These are phyloP conservation scores for Apophysomyces variabilis DNA, from an alignment of 371 early-diverging fungal genomes.

Conservation along the genomic window DNA sequence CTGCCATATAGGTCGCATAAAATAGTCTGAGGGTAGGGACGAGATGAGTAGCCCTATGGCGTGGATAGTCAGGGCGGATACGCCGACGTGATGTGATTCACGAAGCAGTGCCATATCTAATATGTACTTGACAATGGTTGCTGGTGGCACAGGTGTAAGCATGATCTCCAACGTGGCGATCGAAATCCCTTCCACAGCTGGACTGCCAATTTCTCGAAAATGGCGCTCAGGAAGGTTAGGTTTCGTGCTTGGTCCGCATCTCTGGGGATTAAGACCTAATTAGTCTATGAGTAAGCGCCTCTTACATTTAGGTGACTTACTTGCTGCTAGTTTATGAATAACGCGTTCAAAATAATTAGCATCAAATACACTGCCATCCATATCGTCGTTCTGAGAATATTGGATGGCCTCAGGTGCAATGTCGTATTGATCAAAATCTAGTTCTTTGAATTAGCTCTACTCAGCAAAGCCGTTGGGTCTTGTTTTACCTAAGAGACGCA, in stretches of 20 bases:
- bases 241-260: constrained; percentile 58
- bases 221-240: constrained; percentile 73
- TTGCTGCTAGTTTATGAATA: constrained; percentile 58
- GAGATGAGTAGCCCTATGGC: constrained; percentile 53
- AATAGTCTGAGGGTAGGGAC: constrained; percentile 46
- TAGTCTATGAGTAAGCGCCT: constrained; percentile 22
- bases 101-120: constrained; percentile 52
- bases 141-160: constrained; percentile 53
- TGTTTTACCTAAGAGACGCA: constrained; percentile 61
- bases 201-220: constrained; percentile 81
- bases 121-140: constrained; percentile 43
- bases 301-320: constrained; percentile 33
- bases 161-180: constrained; percentile 74
- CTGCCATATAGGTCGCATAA: constrained; percentile 47
- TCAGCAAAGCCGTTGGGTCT: neutral
- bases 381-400: constrained; percentile 43
- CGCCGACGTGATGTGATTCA: constrained; percentile 49
- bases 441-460: neutral
- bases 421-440: constrained; percentile 62
- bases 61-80: constrained; percentile 49
- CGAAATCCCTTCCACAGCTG: constrained; percentile 67
- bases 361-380: constrained; percentile 51
- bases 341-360: constrained; percentile 60
- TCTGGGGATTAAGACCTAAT: constrained; percentile 56
- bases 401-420: constrained; percentile 56